Evolutionary conservation across 1,139 yeast species (phyloP).

Genomic region (Protomyces arabidopsidicola): DNA sequence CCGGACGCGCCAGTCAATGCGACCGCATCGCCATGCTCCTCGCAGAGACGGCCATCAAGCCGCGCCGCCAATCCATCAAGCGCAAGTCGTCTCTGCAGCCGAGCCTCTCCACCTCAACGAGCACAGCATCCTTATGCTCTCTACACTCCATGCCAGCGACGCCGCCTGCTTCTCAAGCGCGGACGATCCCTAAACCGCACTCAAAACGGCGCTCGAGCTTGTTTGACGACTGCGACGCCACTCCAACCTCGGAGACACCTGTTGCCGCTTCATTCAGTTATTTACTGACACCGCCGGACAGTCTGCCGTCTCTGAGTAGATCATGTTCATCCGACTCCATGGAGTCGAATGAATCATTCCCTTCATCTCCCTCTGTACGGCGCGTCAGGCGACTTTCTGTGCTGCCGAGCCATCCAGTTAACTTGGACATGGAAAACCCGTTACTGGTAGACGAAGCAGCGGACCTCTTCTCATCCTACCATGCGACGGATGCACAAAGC

Average conservation of each 20-base stretch:
- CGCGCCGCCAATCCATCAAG: neutral
- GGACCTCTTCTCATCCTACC: neutral
- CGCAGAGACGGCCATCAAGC: neutral
- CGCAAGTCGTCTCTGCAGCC: neutral
- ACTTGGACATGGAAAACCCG: slow-evolving; percentile 4
- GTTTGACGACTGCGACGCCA: neutral
- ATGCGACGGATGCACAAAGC: neutral
- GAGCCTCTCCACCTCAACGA: neutral
- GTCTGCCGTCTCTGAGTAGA: slow-evolving; percentile 8
- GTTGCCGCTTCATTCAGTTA: neutral
- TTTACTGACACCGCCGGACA: slow-evolving; percentile 21
- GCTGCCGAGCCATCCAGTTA: neutral
- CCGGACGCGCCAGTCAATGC: neutral
- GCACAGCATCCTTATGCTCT: neutral
- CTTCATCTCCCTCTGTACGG: neutral
- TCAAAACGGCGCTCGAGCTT: neutral
- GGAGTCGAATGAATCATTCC: neutral
- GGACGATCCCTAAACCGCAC: neutral
- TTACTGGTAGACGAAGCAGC: slow-evolving; percentile 1
- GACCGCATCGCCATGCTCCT: neutral
- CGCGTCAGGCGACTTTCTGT: neutral
- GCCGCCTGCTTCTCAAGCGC: neutral
- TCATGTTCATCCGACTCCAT: slow-evolving; percentile 13
- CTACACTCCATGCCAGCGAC: neutral
- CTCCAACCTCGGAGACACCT: neutral